These are phyloP conservation scores for Physaria fendleri DNA, from an alignment of 345 rosid species.

Conservation along the genomic window DNA sequence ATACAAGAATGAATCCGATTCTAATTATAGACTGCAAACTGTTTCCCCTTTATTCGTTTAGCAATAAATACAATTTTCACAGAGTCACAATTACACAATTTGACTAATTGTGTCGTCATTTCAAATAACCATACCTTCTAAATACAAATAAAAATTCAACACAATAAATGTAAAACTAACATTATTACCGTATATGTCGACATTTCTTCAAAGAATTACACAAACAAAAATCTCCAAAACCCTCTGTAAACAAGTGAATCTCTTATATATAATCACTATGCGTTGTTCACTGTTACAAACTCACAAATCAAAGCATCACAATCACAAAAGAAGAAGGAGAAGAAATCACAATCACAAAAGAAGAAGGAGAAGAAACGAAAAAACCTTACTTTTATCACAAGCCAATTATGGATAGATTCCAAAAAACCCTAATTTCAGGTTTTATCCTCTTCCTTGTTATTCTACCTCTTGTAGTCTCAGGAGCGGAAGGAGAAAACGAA, in stretches of 20 bases:
- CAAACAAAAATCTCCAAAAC: not conserved
- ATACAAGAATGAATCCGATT: too few species aligned
- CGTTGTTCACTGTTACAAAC: slow-evolving; percentile 16
- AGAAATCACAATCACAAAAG: not conserved
- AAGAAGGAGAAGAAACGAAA: not conserved
- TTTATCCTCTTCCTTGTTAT: not conserved
- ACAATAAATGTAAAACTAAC: too few species aligned
- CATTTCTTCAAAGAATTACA: too few species aligned
- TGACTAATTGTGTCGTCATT: too few species aligned
- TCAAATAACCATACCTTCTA: too few species aligned
- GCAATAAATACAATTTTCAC: too few species aligned
- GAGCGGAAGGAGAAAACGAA: slow-evolving; percentile 13
- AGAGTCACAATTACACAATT: too few species aligned
- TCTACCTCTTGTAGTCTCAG: slow-evolving; percentile 18
- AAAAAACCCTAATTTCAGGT: not conserved
- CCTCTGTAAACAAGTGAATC: not conserved
- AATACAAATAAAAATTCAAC: too few species aligned
- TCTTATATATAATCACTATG: not conserved
- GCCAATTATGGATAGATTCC: slow-evolving; percentile 16
- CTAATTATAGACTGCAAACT: too few species aligned
- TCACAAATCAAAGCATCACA: not conserved
- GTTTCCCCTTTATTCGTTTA: too few species aligned
- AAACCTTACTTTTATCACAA: slow-evolving; percentile 7
- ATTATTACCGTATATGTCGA: too few species aligned
- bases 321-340: not conserved